These are phyloP conservation scores for Pelagophyceae sp. DNA, from an alignment of 352 stramenopile genomes.

Conservation along the genomic window DNA sequence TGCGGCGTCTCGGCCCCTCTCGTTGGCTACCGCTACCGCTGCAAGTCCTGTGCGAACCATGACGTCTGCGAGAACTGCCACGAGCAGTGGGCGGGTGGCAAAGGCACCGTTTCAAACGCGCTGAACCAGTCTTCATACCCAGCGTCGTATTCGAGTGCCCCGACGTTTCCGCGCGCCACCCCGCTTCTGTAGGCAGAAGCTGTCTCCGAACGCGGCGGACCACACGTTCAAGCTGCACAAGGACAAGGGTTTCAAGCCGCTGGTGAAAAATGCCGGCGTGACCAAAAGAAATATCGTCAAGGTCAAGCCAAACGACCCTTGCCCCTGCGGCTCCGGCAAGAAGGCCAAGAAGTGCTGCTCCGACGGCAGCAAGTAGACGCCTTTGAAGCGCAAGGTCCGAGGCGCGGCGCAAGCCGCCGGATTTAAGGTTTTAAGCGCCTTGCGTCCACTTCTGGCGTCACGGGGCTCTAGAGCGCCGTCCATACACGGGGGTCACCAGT, in stretches of 20 bases:
- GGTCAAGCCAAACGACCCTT: slow-evolving; percentile 34
- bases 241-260: slow-evolving; percentile 4
- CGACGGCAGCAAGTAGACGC: not conserved
- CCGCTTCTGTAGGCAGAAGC: not conserved
- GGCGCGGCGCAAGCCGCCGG: too few species aligned
- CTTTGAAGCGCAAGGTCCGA: too few species aligned
- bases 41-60: not conserved
- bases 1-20: not conserved
- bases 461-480: too few species aligned
- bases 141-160: too few species aligned
- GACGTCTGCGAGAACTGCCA: slow-evolving; percentile 1
- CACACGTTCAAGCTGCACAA: not conserved
- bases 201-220: not conserved
- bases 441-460: too few species aligned
- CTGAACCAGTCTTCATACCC: slow-evolving; percentile 1
- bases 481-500: too few species aligned
- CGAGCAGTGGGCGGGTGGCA: not conserved
- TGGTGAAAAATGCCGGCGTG: not conserved
- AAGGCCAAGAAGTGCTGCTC: slow-evolving; percentile 39
- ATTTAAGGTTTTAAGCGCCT: too few species aligned
- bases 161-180: too few species aligned
- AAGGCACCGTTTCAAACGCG: not conserved
- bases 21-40: not conserved
- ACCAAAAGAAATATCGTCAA: not conserved
- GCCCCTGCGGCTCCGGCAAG: slow-evolving; percentile 29